These are phyloP conservation scores for Termitomyces sp. DNA, from an alignment of 768 basidiomycete genomes.

Conservation along the genomic window DNA sequence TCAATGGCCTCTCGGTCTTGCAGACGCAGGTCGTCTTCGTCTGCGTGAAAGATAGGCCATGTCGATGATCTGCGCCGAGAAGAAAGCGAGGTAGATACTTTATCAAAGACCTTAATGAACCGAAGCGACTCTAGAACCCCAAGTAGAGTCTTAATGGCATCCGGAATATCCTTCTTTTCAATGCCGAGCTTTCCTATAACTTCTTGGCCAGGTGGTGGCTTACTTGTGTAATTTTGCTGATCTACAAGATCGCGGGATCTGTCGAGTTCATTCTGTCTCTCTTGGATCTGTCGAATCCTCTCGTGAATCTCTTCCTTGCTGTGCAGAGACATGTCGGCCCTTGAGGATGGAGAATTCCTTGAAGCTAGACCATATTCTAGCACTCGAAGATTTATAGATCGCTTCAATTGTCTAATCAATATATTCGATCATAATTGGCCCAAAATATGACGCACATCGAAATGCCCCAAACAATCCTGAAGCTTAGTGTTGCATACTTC, in stretches of 20 bases:
- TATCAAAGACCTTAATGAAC: neutral
- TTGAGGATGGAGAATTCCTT: neutral
- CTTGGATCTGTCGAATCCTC: constrained; percentile 8
- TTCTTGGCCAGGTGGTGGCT: constrained; percentile 32
- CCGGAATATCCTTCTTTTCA: constrained; percentile 40
- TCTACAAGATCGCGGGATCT: constrained; percentile 32
- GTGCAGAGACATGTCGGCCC: neutral
- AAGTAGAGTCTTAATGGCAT: constrained; percentile 52
- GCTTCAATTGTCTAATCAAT: neutral
- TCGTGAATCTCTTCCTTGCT: constrained; percentile 11
- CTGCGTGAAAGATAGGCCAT: constrained; percentile 6
- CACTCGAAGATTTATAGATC: constrained; percentile 2
- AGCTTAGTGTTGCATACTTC: constrained; percentile 46
- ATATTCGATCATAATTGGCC: neutral
- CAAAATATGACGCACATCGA: constrained; percentile 31
- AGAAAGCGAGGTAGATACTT: neutral
- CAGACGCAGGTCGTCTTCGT: neutral
- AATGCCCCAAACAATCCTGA: constrained; percentile 50
- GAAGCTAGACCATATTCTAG: neutral
- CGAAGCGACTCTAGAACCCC: constrained; percentile 33
- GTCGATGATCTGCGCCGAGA: constrained; percentile 5
- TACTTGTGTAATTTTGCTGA: constrained; percentile 29
- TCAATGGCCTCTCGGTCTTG: constrained; percentile 4
- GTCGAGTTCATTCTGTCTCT: constrained; percentile 35
- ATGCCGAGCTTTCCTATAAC: constrained; percentile 41